These are phyloP conservation scores for Diatrype stigma DNA, from an alignment of 2,329 filamentous ascomycete species.

Conservation along the genomic window DNA sequence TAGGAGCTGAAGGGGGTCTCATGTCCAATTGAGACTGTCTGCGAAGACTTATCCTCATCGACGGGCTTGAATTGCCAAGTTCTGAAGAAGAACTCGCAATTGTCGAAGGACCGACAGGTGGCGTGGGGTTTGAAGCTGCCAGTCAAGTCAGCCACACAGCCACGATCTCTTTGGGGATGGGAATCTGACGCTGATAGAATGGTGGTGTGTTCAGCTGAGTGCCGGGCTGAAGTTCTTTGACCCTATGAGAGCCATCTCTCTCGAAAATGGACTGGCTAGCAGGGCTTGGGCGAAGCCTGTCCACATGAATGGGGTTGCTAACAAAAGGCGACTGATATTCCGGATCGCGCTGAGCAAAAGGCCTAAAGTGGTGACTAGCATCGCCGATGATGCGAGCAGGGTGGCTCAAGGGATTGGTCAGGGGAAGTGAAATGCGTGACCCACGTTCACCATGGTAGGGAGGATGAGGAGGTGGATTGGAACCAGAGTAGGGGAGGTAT, in stretches of 20 bases:
- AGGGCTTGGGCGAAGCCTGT: slow-evolving; percentile 9
- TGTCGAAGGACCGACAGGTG: slow-evolving; percentile 10
- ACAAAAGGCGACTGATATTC: slow-evolving; percentile 15
- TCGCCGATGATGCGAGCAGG: slow-evolving; percentile 23
- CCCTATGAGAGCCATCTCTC: slow-evolving; percentile 10
- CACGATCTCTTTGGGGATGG: background rate
- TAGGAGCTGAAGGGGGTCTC: slow-evolving; percentile 10
- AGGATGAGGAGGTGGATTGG: slow-evolving; percentile 2
- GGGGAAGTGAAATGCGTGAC: slow-evolving; percentile 19
- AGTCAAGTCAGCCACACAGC: slow-evolving; percentile 8
- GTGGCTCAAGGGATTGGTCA: slow-evolving; percentile 5
- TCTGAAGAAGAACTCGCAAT: slow-evolving; percentile 22
- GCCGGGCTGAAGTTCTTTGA: slow-evolving; percentile 13
- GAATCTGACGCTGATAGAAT: slow-evolving; percentile 17
- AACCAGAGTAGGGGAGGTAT: background rate
- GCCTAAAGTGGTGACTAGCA: slow-evolving; percentile 28
- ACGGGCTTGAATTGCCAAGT: slow-evolving; percentile 23
- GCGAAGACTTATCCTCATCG: slow-evolving; percentile 17
- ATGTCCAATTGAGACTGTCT: slow-evolving; percentile 10
- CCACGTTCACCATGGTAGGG: slow-evolving; percentile 1
- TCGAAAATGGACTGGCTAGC: slow-evolving; percentile 9
- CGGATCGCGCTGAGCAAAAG: slow-evolving; percentile 11
- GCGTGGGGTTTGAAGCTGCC: slow-evolving; percentile 13
- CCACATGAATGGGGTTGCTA: slow-evolving; percentile 5
- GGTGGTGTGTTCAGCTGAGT: slow-evolving; percentile 16